Evolutionary conservation across 2,329 filamentous ascomycete species (phyloP).

Genomic region (Aureobasidium uvarum): DNA sequence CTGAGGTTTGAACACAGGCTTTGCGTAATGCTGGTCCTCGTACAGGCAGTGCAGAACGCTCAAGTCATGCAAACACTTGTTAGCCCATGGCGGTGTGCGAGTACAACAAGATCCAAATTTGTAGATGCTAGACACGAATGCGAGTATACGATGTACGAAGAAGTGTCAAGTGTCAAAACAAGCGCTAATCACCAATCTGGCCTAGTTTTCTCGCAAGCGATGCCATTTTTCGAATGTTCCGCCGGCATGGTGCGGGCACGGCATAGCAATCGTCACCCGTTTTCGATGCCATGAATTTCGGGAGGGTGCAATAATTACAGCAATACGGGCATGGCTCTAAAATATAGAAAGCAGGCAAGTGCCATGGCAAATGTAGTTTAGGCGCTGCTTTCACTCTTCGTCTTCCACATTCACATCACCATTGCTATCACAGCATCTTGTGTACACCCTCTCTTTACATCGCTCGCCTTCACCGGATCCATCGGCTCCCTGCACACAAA

Average conservation of each 20-base stretch:
- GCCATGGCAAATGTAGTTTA: background rate
- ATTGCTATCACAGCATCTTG: background rate
- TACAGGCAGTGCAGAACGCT: background rate
- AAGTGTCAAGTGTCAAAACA: background rate
- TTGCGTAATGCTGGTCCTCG: too few species aligned
- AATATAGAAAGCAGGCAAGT: slow-evolving; percentile 11
- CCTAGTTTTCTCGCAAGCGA: slow-evolving; percentile 9
- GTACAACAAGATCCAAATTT: background rate
- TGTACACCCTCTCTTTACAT: background rate
- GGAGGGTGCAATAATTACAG: background rate
- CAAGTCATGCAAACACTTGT: background rate
- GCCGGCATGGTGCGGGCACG: background rate
- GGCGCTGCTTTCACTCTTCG: too few species aligned
- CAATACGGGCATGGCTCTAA: background rate
- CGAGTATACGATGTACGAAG: slow-evolving; percentile 1
- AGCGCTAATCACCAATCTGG: background rate
- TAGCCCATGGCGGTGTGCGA: background rate
- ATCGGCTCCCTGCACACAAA: background rate
- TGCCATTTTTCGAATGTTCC: slow-evolving; percentile 6
- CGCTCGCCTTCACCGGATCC: background rate
- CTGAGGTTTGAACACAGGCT: background rate
- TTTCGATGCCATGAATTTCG: background rate
- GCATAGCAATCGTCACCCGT: background rate
- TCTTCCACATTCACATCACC: background rate
- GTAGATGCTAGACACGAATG: background rate